Evolutionary conservation across 805 yeast genomes (phyloP).

Genomic region (Lipomyces spencermartinsiae): DNA sequence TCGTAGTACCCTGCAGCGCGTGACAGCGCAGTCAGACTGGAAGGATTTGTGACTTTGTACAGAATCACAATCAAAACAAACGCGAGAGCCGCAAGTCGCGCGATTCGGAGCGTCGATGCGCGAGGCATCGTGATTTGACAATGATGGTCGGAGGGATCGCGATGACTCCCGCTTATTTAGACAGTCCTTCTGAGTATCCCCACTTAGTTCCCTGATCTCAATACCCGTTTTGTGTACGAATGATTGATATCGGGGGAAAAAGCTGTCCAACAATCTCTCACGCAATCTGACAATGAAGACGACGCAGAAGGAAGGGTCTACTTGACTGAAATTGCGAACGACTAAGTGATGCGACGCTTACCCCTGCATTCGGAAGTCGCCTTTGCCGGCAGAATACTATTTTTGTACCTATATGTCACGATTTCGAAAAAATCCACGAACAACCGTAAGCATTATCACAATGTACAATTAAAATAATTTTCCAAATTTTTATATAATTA

Average conservation of each 20-base stretch:
- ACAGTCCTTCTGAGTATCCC: neutral
- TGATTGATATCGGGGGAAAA: too few relatives aligned
- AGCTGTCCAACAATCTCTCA: too few relatives aligned
- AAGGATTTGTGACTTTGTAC: constrained; percentile 27
- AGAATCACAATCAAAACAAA: constrained; percentile 22
- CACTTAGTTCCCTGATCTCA: neutral
- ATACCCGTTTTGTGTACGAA: neutral
- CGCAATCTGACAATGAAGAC: too few relatives aligned
- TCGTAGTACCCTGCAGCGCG: constrained; percentile 28
- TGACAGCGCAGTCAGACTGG: constrained; percentile 24
- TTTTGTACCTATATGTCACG: neutral
- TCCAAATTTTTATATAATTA: too few relatives aligned
- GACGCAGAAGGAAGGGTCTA: too few relatives aligned
- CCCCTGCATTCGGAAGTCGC: neutral
- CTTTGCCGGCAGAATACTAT: neutral
- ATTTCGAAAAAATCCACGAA: neutral
- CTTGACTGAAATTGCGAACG: neutral
- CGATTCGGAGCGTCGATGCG: constrained; percentile 27
- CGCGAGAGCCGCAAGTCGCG: constrained; percentile 28
- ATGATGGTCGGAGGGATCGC: neutral
- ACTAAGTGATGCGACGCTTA: neutral
- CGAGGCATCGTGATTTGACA: constrained; percentile 20
- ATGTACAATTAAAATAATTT: too few relatives aligned
- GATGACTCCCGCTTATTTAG: neutral
- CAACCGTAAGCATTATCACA: too few relatives aligned